These are phyloP conservation scores for Rhizopogon roseolus DNA, from an alignment of 768 basidiomycete genomes.

Conservation along the genomic window DNA sequence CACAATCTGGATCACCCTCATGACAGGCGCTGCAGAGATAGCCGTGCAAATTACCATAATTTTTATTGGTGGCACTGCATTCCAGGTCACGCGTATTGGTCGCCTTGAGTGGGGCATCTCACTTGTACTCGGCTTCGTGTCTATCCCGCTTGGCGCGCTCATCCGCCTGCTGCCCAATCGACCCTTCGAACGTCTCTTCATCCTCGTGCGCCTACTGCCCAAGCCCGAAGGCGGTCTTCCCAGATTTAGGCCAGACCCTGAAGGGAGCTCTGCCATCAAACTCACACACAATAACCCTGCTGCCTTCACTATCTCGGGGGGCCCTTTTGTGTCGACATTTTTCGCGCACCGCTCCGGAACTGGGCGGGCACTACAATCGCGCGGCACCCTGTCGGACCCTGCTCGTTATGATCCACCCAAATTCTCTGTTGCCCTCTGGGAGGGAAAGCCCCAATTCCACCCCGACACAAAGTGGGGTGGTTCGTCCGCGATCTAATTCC, in stretches of 20 bases:
- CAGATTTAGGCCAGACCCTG: slow-evolving; percentile 49
- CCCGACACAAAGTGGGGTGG: slow-evolving; percentile 65
- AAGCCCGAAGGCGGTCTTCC: slow-evolving; percentile 60
- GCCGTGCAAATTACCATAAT: slow-evolving; percentile 84
- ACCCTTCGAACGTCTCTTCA: slow-evolving; percentile 65
- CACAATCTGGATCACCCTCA: slow-evolving; percentile 1
- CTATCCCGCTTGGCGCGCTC: slow-evolving; percentile 82
- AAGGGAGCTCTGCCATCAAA: slow-evolving; percentile 77
- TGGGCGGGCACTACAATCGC: slow-evolving; percentile 53
- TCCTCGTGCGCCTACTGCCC: slow-evolving; percentile 53
- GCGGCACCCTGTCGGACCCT: slow-evolving; percentile 65
- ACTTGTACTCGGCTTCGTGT: slow-evolving; percentile 78
- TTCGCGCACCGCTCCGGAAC: no score
- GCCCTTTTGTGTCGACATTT: no score
- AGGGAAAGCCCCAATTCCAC: slow-evolving; percentile 83
- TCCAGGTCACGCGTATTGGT: slow-evolving; percentile 74
- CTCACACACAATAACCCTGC: slow-evolving; percentile 69
- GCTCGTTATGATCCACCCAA: slow-evolving; percentile 71
- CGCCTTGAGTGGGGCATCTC: slow-evolving; percentile 94
- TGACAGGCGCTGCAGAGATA: slow-evolving; percentile 53
- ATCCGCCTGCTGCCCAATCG: slow-evolving; percentile 78
- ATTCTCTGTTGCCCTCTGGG: slow-evolving; percentile 78
- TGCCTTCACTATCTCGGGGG: slow-evolving; percentile 75
- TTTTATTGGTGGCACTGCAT: slow-evolving; percentile 86
- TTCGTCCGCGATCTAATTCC: no score